Evolutionary conservation across 176 grass and related monocot species (phyloP), one percentile per base, ranked within the genome.

Genomic region (Aegilops umbellulata): DNA sequence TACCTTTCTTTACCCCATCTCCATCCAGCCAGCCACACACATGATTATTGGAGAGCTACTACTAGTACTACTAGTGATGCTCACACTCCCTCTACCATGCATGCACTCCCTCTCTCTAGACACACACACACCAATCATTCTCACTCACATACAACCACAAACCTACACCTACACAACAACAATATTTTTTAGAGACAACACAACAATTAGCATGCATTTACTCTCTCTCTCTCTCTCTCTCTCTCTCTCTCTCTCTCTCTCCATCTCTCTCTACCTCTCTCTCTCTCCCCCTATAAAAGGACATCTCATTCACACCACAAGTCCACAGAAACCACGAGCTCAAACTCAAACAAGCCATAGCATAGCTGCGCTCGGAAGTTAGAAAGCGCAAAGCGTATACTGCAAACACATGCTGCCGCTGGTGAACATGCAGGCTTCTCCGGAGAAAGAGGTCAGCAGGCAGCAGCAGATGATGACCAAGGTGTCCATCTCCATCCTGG

Each of bases 401-500:
- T 34, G 65, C 79, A 49, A 31, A 29, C 80, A 77, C 65, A 84
- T 68, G 84, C 80, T 84, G 79, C 85, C 89, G 58, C 80, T 87
- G 3, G 85, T 80, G 3, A 84, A 68, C 85, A 91, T 91, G 89
- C 30, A 86, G 35, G 63, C 64, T 47, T 11, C 25, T 13, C 6
- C 68, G 46, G 36, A 47, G 58, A 78, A 0, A 22, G 53, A 39
- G 24, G 24, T 2, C 13, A 58, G 68, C 27, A 32, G n/a, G 60
- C 88, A 49, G 10, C 23, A 84, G 42, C 47, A 55, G 68, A 22
- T 65, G 72, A 49, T 89, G 31, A 3, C 78, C 53, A 95, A 92
- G 69, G 89, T 96, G 70, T 92, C 97, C 81, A 89, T 98, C 89
- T 90, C 91, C 58, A 84, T 98, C n/a, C 69, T 98, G 58, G 92